Conservation (phyloP, 2,329 filamentous ascomycete genomes). For the Alternaria burnsii region DNA sequence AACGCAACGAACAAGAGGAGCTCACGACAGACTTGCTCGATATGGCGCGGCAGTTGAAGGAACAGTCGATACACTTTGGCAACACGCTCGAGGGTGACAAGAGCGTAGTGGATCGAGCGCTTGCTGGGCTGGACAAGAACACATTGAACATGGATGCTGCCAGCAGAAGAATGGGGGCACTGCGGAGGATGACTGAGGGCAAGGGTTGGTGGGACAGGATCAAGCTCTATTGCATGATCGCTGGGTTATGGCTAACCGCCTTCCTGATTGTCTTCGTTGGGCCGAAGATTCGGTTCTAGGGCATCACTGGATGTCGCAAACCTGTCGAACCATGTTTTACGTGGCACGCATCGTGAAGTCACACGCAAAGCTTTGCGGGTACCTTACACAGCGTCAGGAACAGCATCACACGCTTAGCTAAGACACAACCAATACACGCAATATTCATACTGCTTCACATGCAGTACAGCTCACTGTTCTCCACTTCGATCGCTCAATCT, state of each 20-base stretch:
- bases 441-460: background rate
- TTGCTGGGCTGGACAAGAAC: constrained; percentile 79
- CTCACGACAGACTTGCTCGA: constrained; percentile 82
- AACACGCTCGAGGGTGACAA: constrained; percentile 77
- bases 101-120: constrained; percentile 74
- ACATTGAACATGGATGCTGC: constrained; percentile 79
- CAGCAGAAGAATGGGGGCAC: constrained; percentile 76
- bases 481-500: constrained; percentile 8
- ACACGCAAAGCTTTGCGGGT: constrained; percentile 2
- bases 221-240: constrained; percentile 85
- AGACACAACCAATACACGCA: constrained; percentile 1
- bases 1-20: constrained; percentile 82
- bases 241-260: constrained; percentile 79
- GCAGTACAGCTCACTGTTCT: constrained; percentile 8
- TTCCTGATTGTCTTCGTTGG: constrained; percentile 83
- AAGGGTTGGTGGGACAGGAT: constrained; percentile 86
- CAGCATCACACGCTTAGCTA: constrained; percentile 8
- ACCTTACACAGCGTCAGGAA: background rate
- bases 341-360: background rate
- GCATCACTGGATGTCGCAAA: background rate
- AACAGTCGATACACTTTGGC: constrained; percentile 76
- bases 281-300: constrained; percentile 84
- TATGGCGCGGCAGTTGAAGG: constrained; percentile 80
- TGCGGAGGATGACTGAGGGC: constrained; percentile 84
- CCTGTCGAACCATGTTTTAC: background rate